Percentiles rank a stretch among this genome's conserved stretches.
phyloP scores from a whole-genome alignment of 352 stramenopile genomes.

The Pythium guiyangense region DNA sequence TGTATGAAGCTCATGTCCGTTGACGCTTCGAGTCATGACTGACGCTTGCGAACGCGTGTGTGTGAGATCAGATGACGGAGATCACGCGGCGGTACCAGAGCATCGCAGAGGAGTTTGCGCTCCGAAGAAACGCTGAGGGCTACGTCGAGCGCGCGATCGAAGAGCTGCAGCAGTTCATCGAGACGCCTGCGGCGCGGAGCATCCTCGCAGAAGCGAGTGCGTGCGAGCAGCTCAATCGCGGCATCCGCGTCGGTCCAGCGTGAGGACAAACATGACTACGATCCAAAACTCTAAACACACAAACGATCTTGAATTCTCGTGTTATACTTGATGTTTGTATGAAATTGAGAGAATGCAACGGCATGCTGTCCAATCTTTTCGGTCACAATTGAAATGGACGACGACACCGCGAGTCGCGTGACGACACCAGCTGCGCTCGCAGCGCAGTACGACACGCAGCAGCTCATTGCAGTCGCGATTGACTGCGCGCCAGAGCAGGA shows the following conservation, averaged over 20 bases:
- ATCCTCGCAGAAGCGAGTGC: conserved; percentile 61
- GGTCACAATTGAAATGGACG: not conserved
- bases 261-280: too few relatives aligned
- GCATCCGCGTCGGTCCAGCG: conserved; percentile 68
- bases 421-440: conserved; percentile 1
- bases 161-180: conserved; percentile 72
- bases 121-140: conserved; percentile 55
- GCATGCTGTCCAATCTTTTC: not conserved
- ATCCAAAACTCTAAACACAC: not conserved
- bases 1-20: too few relatives aligned
- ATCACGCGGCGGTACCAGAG: conserved; percentile 71
- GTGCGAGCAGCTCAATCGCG: conserved; percentile 55
- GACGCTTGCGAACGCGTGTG: not conserved
- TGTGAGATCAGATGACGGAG: conserved; percentile 50
- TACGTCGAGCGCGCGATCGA: conserved; percentile 69
- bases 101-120: conserved; percentile 61
- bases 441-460: not conserved
- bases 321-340: not conserved
- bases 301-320: not conserved
- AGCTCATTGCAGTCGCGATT: not conserved
- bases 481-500: not conserved
- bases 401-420: not conserved
- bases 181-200: conserved; percentile 56
- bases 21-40: too few relatives aligned
- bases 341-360: not conserved